phyloP scores from a whole-genome alignment of 345 rosid species.

The Balakata baccata region DNA sequence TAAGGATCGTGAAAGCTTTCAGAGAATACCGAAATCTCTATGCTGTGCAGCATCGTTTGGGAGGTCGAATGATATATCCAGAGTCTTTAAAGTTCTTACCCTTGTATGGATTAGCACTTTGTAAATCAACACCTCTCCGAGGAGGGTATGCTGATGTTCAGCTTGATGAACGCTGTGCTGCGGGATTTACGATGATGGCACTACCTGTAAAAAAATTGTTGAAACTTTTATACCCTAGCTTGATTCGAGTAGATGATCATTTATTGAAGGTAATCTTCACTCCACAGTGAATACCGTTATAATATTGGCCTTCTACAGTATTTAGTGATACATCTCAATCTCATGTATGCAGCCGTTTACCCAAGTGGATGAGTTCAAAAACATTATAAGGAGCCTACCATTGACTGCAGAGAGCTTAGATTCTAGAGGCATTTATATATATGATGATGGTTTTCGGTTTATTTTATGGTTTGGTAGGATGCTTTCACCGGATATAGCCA shows the following conservation, averaged over 20 bases:
- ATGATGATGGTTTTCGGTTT: slow-evolving; percentile 83
- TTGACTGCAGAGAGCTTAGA: slow-evolving; percentile 83
- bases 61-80: slow-evolving; percentile 91
- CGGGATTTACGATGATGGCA: slow-evolving; percentile 89
- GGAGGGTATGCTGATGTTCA: slow-evolving; percentile 87
- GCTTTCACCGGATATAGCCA: slow-evolving; percentile 84
- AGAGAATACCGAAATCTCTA: slow-evolving; percentile 85
- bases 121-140: slow-evolving; percentile 72
- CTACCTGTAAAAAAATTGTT: slow-evolving; percentile 78
- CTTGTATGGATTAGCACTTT: slow-evolving; percentile 78
- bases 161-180: slow-evolving; percentile 95
- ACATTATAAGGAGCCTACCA: slow-evolving; percentile 51
- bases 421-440: slow-evolving; percentile 85
- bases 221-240: slow-evolving; percentile 82
- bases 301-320: not conserved
- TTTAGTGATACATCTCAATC: slow-evolving; percentile 19
- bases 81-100: slow-evolving; percentile 79
- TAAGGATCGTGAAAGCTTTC: slow-evolving; percentile 82
- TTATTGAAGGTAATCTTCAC: slow-evolving; percentile 58
- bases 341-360: slow-evolving; percentile 59
- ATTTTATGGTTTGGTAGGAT: slow-evolving; percentile 91
- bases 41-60: slow-evolving; percentile 92
- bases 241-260: slow-evolving; percentile 79
- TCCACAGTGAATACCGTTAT: not conserved
- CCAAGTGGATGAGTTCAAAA: slow-evolving; percentile 40